phyloP scores from a whole-genome alignment of 2,329 filamentous ascomycete genomes.

The Diaporthe humulicola region DNA sequence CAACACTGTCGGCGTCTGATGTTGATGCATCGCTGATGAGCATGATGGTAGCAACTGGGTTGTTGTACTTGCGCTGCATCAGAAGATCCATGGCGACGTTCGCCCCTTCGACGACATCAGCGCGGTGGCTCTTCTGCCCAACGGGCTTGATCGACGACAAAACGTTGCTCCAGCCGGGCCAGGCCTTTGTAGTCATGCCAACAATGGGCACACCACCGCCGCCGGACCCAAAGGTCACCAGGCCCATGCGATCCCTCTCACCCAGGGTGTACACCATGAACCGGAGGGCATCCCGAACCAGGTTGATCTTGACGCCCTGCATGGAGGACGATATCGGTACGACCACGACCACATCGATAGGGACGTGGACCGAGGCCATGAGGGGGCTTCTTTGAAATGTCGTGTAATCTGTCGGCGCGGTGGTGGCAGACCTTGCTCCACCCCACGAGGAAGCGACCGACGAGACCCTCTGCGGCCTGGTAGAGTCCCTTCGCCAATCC shows the following conservation, averaged over 20 bases:
- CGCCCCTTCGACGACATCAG: constrained; percentile 96
- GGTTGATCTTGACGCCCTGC: constrained; percentile 98
- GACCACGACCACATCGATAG: constrained; percentile 94
- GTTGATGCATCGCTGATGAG: constrained; percentile 98
- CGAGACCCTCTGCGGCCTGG: constrained; percentile 76
- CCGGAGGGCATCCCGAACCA: constrained; percentile 90
- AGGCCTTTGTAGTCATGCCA: constrained; percentile 97
- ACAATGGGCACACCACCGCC: constrained; percentile 93
- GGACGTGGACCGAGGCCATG: constrained; percentile 80
- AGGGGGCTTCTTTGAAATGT: constrained; percentile 70
- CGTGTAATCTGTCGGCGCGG: constrained; percentile 93
- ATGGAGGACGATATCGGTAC: constrained; percentile 98
- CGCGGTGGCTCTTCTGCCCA: constrained; percentile 95
- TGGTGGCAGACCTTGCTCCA: constrained; percentile 84
- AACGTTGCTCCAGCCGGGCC: constrained; percentile 91
- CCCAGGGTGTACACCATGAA: constrained; percentile 93
- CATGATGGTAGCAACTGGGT: constrained; percentile 94
- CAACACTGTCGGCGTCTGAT: constrained; percentile 93
- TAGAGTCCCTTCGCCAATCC: constrained; percentile 76
- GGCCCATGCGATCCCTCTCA: constrained; percentile 93
- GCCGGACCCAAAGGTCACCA: constrained; percentile 97
- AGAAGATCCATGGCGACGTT: constrained; percentile 98
- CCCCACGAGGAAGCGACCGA: constrained; percentile 88
- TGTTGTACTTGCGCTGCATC: constrained; percentile 97
- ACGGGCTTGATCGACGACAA: constrained; percentile 91